Base-by-base conservation (phyloP, 2,329 filamentous ascomycete genomes). In the Amauroascus niger region DNA sequence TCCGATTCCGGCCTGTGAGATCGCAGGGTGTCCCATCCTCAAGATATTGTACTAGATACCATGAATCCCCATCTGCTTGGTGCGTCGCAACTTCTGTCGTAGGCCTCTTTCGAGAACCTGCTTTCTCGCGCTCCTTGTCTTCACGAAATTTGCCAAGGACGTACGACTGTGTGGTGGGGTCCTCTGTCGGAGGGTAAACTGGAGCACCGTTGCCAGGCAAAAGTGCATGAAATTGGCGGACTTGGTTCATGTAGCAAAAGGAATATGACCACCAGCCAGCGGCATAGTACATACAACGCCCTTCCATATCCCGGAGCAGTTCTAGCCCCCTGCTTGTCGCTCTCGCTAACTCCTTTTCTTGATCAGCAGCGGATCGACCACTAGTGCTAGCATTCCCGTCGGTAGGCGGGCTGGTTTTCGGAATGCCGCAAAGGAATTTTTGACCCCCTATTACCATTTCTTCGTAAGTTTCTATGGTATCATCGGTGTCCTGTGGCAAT, bases 181-280 rank as follows among this genome's bases (percentile, higher is more conserved):
- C 90, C 62, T 87, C 84, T 44, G 84, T 77, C 0, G 90, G 90
- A 22, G 87, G 84, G 59, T 81, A 83, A 26, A 75, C 70, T 1
- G 81, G 79, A 9, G 86, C 80, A 2, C 83, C 83, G 56, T 83
- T 82, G 43, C 81, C 78, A 1, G 82, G 81, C 0, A 88, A 80
- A 55, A 91, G 73, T 43, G 88, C 88, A 67, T 96, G 90, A 70
- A 94, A 96, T 69, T 96, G 90, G 63, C 87, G 86, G 57, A 96
- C 84, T 58, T 91, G 82, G 57, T 84, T 79, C 65, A 87, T 87
- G 71, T 95, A 93, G 75, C 90, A 96, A 69, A 95, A 95, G 62
- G 84, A 86, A 71, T 96, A 96, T 65, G 86, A 93, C 90, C 90
- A 96, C 90, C 90, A 96, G 0, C 90, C 90, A 0, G 83, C 86